Evolutionary conservation across 257 asterid species (phyloP), one percentile per base, ranked within the genome.

Genomic region (Rehmannia glutinosa): DNA sequence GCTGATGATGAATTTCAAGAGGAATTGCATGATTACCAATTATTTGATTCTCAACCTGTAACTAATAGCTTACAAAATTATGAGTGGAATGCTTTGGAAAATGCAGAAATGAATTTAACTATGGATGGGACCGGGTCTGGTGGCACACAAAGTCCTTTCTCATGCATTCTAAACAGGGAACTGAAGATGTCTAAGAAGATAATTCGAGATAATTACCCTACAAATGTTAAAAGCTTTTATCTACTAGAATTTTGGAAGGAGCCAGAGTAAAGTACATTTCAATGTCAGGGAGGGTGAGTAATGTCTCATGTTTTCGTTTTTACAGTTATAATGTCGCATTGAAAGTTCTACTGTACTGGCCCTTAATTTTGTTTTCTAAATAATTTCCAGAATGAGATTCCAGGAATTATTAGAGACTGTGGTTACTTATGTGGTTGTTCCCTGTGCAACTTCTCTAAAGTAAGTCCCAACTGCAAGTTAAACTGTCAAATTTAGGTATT

Each of bases 371-470:
- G 39, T 32, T 51, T 55, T 64, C 66, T 45, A 62, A 57, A 46
- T 72, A 36, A 35, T 61, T 70, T 32, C 52, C 89, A 87, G 97
- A 82, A 56, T 65, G 87, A 85, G 84, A 75, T 83, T 58, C 78
- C 86, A 43, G 95, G 95, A 73, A 73, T 87, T 10, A 75, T 90
- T 8, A 83, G 80, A 65, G 87, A 73, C 64, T 71, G 69, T 62
- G 97, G 97, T 41, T 90, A 87, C 81, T 74, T 87, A 27, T 90
- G 97, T 63, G 86, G 95, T 72, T 90, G 93, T 73, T 77, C 77
- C 12, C 12, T 49, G 25, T 87, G 97, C 86, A 87, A 83, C 72
- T 87, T 73, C 75, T 87, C 86, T n/a, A 83, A 70, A 66, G 97
- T 87, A 78, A 80, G 92, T 71, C 45, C 39, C 58, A 38, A 32